Evolutionary conservation across 2,329 filamentous ascomycete species (phyloP), one percentile per base, ranked within the genome.

Genomic region (Podosphaera xanthii): DNA sequence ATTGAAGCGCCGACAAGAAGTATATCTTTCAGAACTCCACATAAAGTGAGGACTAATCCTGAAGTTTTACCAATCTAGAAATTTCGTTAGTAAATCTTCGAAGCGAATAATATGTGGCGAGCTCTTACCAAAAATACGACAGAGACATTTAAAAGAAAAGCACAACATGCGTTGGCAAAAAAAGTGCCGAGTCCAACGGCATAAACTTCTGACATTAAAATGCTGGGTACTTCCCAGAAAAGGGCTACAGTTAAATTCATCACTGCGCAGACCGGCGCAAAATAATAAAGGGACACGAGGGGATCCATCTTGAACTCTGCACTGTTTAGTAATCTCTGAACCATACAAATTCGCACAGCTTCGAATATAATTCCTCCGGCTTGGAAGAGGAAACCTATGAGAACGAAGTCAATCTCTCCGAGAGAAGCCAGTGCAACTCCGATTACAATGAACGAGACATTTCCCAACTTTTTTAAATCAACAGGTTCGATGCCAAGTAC

Each of bases 361-460:
- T 92, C 87, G 68, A 91, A 92, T 67, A 84, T 70, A 68, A 92
- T 84, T 68, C 87, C 87, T 60, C 77, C 82, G 62, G 85, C 75
- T 74, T 92, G 87, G 77, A 82, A 89, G 63, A 89, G 70, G 73
- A 92, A 86, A 63, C 87, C 87, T 64, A 80, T 77, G 72, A 86
- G 75, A 67, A 87, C 85, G 70, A 98, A 98, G 70, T 90, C 83
- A 72, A 98, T 94, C 76, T 98, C 92, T 68, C 92, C 92, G 63
- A 94, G 80, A 0, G 91, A 95, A 57, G 92, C 92, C 69, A 98
- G 88, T 64, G 96, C 76, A 66, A 97, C 90, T 77, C 92, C 92
- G 58, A 97, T 72, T 58, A 97, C 92, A 67, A 98, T 98, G 70
- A 91, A 79, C 49, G 87, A 92, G 62, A 98, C 90, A 70, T 98